Conservation (phyloP, 2,329 filamentous ascomycete species). For the Ceratocystis cacaofunesta region DNA sequence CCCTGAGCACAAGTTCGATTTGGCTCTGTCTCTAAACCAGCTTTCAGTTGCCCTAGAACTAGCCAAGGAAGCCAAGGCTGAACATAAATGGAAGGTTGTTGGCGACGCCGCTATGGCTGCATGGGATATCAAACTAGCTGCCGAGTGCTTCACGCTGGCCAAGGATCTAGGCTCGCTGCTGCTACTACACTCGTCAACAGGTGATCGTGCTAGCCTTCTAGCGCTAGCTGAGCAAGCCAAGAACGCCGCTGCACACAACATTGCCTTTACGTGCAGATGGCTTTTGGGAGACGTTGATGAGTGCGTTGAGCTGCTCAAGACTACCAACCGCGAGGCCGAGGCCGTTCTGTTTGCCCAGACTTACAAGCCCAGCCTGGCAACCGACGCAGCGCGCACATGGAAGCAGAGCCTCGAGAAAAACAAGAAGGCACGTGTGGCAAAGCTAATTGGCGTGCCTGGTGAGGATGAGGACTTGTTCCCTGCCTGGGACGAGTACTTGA, state of each 20-base stretch:
- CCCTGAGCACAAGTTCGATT: slow-evolving; percentile 88
- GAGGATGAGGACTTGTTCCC: slow-evolving; percentile 84
- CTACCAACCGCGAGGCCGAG: slow-evolving; percentile 68
- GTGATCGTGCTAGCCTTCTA: slow-evolving; percentile 58
- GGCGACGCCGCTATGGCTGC: slow-evolving; percentile 75
- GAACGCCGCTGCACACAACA: slow-evolving; percentile 68
- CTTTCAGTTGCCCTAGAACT: slow-evolving; percentile 75
- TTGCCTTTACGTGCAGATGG: slow-evolving; percentile 86
- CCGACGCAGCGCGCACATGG: slow-evolving; percentile 58
- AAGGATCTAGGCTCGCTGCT: slow-evolving; percentile 83
- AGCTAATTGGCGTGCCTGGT: slow-evolving; percentile 67
- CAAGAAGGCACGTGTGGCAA: slow-evolving; percentile 72
- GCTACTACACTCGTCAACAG: slow-evolving; percentile 74
- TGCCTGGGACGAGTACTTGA: slow-evolving; percentile 85
- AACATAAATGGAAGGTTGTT: slow-evolving; percentile 97
- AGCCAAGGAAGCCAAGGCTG: slow-evolving; percentile 66
- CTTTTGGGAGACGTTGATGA: slow-evolving; percentile 67
- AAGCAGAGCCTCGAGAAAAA: slow-evolving; percentile 69
- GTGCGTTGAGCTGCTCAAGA: slow-evolving; percentile 64
- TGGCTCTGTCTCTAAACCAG: slow-evolving; percentile 69
- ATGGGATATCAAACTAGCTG: slow-evolving; percentile 78
- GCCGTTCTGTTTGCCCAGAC: slow-evolving; percentile 87
- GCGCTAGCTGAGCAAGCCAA: slow-evolving; percentile 61
- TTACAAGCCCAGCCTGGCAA: slow-evolving; percentile 70
- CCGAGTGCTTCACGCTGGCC: slow-evolving; percentile 83